Conservation (phyloP, 2,329 filamentous ascomycete species). For the Neofusicoccum cordaticola region DNA sequence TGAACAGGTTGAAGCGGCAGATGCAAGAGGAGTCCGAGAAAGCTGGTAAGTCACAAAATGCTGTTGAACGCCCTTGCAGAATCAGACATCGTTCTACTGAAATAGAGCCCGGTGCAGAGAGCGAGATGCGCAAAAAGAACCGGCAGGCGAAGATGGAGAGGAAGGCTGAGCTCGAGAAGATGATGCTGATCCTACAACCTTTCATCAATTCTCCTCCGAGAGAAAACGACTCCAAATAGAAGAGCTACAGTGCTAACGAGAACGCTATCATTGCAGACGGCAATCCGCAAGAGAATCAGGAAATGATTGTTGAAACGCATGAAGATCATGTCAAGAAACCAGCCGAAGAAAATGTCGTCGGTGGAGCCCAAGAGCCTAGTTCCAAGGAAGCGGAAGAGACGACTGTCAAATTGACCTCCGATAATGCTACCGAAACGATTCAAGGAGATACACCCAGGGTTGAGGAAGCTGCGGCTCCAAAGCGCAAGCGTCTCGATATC, state of each 20-base stretch:
- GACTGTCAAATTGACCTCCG: not conserved
- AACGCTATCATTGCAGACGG: too few species aligned
- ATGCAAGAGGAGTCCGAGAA: not conserved
- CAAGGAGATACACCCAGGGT: not conserved
- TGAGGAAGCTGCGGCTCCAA: not conserved
- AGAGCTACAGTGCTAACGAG: too few species aligned
- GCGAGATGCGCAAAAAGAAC: not conserved
- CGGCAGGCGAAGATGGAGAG: not conserved
- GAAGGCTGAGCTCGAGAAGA: not conserved
- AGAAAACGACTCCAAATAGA: too few species aligned
- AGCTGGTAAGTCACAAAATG: not conserved
- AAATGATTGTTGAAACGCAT: not conserved
- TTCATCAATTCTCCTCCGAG: too few species aligned
- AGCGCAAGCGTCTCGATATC: conserved; percentile 51
- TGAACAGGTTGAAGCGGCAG: not conserved
- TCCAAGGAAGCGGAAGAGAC: too few species aligned
- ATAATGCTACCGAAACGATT: not conserved
- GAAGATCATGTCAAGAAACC: not conserved
- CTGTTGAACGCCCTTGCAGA: too few species aligned
- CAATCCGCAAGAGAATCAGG: too few species aligned
- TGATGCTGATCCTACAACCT: too few species aligned
- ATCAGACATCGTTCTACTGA: too few species aligned
- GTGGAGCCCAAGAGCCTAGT: too few species aligned
- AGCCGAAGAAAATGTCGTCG: too few species aligned
- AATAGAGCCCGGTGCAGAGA: not conserved